Conservation (phyloP, 2,329 filamentous ascomycete genomes). For the Cryphonectria radicalis region DNA sequence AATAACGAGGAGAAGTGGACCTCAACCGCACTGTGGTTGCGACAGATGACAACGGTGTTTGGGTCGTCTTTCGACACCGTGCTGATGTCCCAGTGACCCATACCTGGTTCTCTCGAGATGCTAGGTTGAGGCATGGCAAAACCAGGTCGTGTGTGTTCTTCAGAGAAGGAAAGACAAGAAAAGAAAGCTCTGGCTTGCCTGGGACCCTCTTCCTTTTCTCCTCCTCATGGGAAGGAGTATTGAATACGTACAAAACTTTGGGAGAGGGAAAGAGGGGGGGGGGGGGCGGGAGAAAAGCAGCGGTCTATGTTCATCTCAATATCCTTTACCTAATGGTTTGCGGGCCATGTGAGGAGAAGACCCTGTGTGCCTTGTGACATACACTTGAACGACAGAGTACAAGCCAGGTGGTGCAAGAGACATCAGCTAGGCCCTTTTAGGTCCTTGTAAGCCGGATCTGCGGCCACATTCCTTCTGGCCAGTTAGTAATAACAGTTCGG, state of each 20-base stretch:
- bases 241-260: background rate
- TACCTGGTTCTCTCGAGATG: slow-evolving; percentile 8
- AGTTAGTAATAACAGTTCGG: no score
- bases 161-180: background rate
- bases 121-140: slow-evolving; percentile 11
- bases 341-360: background rate
- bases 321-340: slow-evolving; percentile 1
- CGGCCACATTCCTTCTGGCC: background rate
- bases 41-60: slow-evolving; percentile 2
- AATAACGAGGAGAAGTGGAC: background rate
- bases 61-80: slow-evolving; percentile 14
- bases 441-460: background rate
- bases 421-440: background rate
- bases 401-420: background rate
- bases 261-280: background rate
- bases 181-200: background rate
- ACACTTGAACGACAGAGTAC: background rate
- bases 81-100: slow-evolving; percentile 4
- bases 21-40: background rate
- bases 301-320: background rate
- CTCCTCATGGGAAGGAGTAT: background rate
- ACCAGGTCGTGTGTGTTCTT: background rate
- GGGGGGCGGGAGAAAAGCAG: background rate
- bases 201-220: background rate
- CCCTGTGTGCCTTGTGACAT: background rate